Evolutionary conservation across 129 eudicot genomes (phyloP).

Genomic region (Gnaphalium uliginosum): DNA sequence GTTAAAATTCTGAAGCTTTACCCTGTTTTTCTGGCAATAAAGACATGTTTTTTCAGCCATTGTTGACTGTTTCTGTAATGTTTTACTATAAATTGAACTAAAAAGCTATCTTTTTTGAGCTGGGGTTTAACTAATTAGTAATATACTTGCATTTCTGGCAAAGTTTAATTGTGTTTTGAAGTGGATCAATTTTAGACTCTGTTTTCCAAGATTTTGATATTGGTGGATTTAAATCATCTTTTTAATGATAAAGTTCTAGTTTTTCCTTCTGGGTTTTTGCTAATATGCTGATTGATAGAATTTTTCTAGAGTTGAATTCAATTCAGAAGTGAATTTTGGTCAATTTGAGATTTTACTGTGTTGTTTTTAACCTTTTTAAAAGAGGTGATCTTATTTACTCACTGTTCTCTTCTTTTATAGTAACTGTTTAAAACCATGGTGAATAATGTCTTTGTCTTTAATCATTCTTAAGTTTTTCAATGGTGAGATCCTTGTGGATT

Average conservation of each 20-base stretch:
- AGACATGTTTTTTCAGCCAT: slow-evolving; percentile 14
- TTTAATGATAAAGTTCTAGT: not conserved
- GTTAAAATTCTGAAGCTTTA: slow-evolving; percentile 8
- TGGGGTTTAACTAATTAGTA: slow-evolving; percentile 9
- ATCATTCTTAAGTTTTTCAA: not conserved
- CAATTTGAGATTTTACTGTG: not conserved
- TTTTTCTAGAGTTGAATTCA: not conserved
- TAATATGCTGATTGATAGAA: not conserved
- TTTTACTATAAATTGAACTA: slow-evolving; percentile 6
- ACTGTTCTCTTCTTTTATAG: slow-evolving; percentile 1
- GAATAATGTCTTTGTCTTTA: not conserved
- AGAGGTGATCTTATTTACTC: not conserved
- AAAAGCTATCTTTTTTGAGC: not conserved
- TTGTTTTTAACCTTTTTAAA: no score
- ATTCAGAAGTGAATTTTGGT: slow-evolving; percentile 7
- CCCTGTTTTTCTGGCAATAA: slow-evolving; percentile 2
- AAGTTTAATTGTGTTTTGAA: slow-evolving; percentile 9
- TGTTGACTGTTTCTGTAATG: slow-evolving; percentile 7
- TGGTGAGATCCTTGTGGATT: slow-evolving; percentile 2
- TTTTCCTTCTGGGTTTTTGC: not conserved
- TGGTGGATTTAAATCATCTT: not conserved
- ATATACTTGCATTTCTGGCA: slow-evolving; percentile 24
- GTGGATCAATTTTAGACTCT: slow-evolving; percentile 1
- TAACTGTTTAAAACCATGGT: not conserved
- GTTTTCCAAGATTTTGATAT: slow-evolving; percentile 5